Evolutionary conservation across 1,284 basidiomycete species (phyloP), one percentile per base, ranked within the genome.

Genomic region (Trichosporon sp.): DNA sequence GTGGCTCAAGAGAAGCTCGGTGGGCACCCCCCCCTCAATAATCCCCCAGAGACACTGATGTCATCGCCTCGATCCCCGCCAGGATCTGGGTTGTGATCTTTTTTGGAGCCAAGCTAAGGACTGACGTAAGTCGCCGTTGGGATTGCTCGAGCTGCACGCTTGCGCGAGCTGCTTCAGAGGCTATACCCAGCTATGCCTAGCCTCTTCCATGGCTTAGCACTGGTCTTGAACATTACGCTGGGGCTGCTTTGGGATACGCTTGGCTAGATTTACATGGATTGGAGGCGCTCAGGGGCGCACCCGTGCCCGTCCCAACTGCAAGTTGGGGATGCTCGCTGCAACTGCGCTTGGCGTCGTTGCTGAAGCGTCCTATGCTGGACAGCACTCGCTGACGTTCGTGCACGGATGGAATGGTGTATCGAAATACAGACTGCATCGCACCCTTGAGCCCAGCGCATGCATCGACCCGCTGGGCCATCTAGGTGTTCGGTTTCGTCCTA

Each of bases 401-500:
- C 26, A 1, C 26, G 26, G 26, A 26, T 26, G 26, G 26, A 26
- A 26, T 26, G 26, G 26, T 54, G 16, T 37, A 37, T 54, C 51
- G 51, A 26, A 54, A 54, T 54, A 19, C 51, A 54, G 51, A 54
- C 51, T 54, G 51, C 51, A 54, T 54, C 21, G 4, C 51, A 54
- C 51, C 51, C 26, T 54, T 19, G 21, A 54, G 43, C 51, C 51
- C 21, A 54, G 51, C 51, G 8, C 38, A 54, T 54, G 51, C 51
- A 54, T 54, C 51, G n/a, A 16, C 51, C 19, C 14, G 51, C 51
- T 54, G 51, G 51, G 51, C 51, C 51, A 16, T 21, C 21, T 46
- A 46, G 51, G 51, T 19, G 51, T 26, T 54, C 51, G 38, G 51
- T 54, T 26, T 54, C 51, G 51, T 54, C 51, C 51, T 54, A 54